Evolutionary conservation across 495 filamentous ascomycete species (phyloP).

Genomic region (Tuber borchii): DNA sequence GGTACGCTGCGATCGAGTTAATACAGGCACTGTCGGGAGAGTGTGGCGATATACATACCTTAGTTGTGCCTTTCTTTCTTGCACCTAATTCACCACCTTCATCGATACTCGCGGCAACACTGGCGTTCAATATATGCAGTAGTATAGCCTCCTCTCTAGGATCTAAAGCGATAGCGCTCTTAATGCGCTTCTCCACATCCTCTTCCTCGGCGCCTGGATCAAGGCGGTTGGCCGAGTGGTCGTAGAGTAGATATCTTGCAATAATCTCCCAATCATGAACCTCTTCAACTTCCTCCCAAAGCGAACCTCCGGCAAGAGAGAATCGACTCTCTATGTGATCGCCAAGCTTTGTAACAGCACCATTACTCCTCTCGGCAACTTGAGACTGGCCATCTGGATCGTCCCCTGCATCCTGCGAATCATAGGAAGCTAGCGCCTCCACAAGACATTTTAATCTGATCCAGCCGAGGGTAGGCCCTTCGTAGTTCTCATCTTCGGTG

Average conservation of each 20-base stretch:
- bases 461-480: constrained; percentile 71
- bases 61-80: constrained; percentile 38
- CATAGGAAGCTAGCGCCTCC: constrained; percentile 74
- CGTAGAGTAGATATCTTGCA: constrained; percentile 83
- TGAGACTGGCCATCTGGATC: constrained; percentile 44
- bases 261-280: constrained; percentile 80
- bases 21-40: not conserved
- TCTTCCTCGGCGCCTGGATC: constrained; percentile 45
- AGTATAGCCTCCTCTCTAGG: constrained; percentile 77
- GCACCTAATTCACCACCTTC: constrained; percentile 28
- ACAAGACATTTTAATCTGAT: constrained; percentile 83
- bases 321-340: constrained; percentile 66
- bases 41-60: constrained; percentile 16
- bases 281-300: constrained; percentile 74
- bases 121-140: constrained; percentile 73
- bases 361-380: constrained; percentile 36
- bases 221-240: constrained; percentile 60
- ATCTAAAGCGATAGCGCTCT: constrained; percentile 60
- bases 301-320: constrained; percentile 71
- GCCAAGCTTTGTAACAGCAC: constrained; percentile 49
- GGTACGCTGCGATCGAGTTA: constrained; percentile 22
- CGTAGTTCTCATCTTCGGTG: constrained; percentile 64
- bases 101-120: constrained; percentile 35
- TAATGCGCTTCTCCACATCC: constrained; percentile 54
- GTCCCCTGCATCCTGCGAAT: constrained; percentile 49